Evolutionary conservation across 352 stramenopile genomes (phyloP).

Genomic region (Globisporangium nodosum): DNA sequence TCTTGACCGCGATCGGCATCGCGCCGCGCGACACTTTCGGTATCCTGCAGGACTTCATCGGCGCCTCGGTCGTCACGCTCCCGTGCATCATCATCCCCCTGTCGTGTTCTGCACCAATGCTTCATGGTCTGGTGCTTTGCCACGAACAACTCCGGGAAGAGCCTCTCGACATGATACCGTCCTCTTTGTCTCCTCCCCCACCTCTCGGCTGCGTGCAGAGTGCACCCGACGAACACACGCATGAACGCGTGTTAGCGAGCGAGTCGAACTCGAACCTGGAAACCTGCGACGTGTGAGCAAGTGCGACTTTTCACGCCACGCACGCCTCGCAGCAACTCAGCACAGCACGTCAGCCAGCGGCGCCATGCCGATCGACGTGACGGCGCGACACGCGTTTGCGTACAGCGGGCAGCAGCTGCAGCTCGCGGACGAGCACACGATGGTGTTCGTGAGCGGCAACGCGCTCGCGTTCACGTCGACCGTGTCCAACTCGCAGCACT

Average conservation of each 20-base stretch:
- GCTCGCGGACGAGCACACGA: slow-evolving; percentile 64
- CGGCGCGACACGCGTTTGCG: slow-evolving; percentile 56
- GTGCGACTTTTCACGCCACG: background rate
- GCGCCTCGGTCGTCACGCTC: slow-evolving; percentile 15
- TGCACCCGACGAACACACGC: no score
- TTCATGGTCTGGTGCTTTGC: slow-evolving; percentile 14
- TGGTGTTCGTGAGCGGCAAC: slow-evolving; percentile 57
- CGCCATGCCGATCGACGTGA: slow-evolving; percentile 52
- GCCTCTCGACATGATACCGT: slow-evolving; percentile 1
- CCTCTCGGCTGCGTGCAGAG: no score
- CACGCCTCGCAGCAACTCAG: no score
- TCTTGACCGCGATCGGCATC: slow-evolving; percentile 14
- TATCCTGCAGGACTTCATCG: slow-evolving; percentile 22
- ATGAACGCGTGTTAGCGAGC: no score
- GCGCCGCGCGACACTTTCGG: slow-evolving; percentile 14
- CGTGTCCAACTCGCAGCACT: slow-evolving; percentile 51
- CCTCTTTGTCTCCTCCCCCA: slow-evolving; percentile 4
- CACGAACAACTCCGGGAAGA: slow-evolving; percentile 9
- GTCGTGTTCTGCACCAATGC: slow-evolving; percentile 26
- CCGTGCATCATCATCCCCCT: slow-evolving; percentile 23
- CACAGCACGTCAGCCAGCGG: background rate
- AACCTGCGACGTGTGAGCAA: background rate
- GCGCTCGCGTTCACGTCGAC: slow-evolving; percentile 68
- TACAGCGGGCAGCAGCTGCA: slow-evolving; percentile 49
- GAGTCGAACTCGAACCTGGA: no score